Base-by-base conservation (phyloP, 495 filamentous ascomycete genomes). In the Daldinia decipiens region DNA sequence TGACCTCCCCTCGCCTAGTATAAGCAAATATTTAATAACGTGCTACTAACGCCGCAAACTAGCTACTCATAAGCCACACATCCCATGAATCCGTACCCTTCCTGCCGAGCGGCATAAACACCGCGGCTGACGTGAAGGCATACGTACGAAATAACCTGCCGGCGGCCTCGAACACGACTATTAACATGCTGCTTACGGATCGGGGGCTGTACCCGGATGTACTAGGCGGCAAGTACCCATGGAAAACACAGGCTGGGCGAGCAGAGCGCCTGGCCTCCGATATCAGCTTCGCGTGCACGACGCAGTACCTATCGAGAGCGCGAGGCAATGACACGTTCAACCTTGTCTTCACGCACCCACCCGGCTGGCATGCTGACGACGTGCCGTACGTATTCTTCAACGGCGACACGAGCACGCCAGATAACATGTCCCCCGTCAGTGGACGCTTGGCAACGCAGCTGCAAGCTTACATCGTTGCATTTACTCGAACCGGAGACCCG, bases 291-390 rank as follows among this genome's bases (percentile, higher is more conserved):
- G 78, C 79, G 27, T 88, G 87, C 76, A 86, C 85, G 70, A 78
- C 82, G 19, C 70, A 81, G 72, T 81, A 78, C 59, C 68, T 88
- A 6, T 74, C 74, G 53, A 65, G 66, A 61, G 85, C 79, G 6
- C 88, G 82, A 68, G 60, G 75, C 47, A 86, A 87, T 70, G 70
- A 84, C 38, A 85, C 85, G 1, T 89, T 85, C 71, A 77, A 82
- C 4, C 92, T 92, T 72, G 71, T 84, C 15, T 92, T 92, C 76
- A 84, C 80, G 69, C 79, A 91, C 54, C 82, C 85, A 6, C 88
- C 90, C 0, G 89, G 79, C 4, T 73, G 81, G 36, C 87, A 90
- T 65, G 85, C 80, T 12, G 52, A 79, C 8, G 87, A 90, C 72
- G 64, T 87, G 21, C 2, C 79, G n/a, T 90, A 86, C 61, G 86